These are phyloP conservation scores for Chlamydomonas urium DNA, from an alignment of 139 green algal species.

Conservation along the genomic window DNA sequence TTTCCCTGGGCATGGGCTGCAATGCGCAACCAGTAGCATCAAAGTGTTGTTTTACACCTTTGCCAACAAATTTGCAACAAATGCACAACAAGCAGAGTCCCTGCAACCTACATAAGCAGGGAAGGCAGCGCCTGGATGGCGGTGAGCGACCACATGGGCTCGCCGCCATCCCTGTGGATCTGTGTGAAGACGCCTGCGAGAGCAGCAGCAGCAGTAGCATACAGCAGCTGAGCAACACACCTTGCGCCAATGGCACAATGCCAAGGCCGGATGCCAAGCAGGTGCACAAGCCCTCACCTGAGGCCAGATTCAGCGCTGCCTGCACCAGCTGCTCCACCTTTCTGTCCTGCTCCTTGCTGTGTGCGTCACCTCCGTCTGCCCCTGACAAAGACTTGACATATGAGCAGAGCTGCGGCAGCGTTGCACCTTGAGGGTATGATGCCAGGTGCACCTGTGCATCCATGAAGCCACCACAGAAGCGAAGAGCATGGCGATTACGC, in stretches of 20 bases:
- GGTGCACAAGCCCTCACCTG: no score
- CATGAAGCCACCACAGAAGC: background rate
- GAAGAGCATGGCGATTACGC: no score
- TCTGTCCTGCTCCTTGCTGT: no score
- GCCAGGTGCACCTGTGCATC: background rate
- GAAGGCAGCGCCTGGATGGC: background rate
- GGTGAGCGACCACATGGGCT: background rate
- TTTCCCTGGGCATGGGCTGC: no score
- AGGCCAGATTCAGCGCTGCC: background rate
- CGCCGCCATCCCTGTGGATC: background rate
- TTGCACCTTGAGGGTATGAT: background rate
- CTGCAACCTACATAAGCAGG: no score
- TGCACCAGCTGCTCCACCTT: slow-evolving; percentile 7
- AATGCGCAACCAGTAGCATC: no score
- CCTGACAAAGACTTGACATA: background rate
- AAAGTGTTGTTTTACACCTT: no score
- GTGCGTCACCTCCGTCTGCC: background rate
- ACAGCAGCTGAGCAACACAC: no score
- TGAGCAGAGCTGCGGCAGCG: background rate
- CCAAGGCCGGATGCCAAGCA: no score
- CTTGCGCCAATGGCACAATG: no score
- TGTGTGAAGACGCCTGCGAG: background rate
- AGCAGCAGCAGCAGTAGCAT: background rate
- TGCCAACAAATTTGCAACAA: no score
- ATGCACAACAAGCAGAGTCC: no score